These are phyloP conservation scores for Ailanthus altissimus DNA, from an alignment of 345 rosid genomes.

Conservation along the genomic window DNA sequence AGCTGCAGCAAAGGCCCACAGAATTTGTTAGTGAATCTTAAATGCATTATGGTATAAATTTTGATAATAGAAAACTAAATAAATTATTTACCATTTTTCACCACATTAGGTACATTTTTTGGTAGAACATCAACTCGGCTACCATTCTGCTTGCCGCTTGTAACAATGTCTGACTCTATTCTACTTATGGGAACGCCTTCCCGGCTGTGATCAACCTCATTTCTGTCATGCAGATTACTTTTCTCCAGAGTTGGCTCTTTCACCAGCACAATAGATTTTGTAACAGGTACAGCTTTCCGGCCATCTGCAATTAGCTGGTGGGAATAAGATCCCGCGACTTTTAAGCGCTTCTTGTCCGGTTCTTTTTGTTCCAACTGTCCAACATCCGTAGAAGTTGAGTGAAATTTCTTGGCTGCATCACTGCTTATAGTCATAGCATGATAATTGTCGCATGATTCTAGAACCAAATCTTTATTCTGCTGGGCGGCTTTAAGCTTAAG, in stretches of 20 bases:
- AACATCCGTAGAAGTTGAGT: constrained; percentile 38
- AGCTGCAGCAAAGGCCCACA: constrained; percentile 45
- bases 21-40: constrained; percentile 18
- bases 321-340: constrained; percentile 41
- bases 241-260: constrained; percentile 34
- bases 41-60: constrained; percentile 9
- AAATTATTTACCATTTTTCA: constrained; percentile 33
- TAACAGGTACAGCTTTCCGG: constrained; percentile 30
- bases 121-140: constrained; percentile 35
- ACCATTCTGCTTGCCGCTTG: constrained; percentile 42
- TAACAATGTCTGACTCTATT: constrained; percentile 36
- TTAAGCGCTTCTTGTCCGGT: constrained; percentile 71
- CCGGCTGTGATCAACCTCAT: constrained; percentile 28
- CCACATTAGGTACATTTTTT: constrained; percentile 28
- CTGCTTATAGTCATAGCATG: constrained; percentile 28
- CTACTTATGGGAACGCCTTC: constrained; percentile 34
- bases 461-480: constrained; percentile 54
- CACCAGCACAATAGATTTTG: constrained; percentile 31
- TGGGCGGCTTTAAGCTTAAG: constrained; percentile 68
- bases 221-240: constrained; percentile 25
- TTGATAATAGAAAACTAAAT: not conserved
- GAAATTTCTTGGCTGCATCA: constrained; percentile 41
- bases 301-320: constrained; percentile 36
- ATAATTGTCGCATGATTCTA: constrained; percentile 30
- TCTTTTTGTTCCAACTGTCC: constrained; percentile 44